These are phyloP conservation scores for Suillus plorans DNA, from an alignment of 768 basidiomycete genomes.

Conservation along the genomic window DNA sequence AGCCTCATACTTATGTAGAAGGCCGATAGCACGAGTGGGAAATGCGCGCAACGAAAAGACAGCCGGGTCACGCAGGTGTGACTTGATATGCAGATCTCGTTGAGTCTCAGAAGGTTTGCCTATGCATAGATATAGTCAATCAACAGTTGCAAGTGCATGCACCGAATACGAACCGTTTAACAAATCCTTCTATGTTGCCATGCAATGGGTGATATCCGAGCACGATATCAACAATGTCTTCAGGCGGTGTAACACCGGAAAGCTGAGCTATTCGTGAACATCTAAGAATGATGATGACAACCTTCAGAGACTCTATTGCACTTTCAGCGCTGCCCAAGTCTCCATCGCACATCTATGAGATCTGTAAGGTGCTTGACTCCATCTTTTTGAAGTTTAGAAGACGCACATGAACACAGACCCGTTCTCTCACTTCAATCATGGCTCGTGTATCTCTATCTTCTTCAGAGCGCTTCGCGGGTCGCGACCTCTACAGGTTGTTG, in stretches of 20 bases:
- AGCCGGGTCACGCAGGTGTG: slow-evolving; percentile 42
- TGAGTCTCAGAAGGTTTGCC: slow-evolving; percentile 51
- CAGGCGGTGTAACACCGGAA: slow-evolving; percentile 41
- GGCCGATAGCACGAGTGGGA: slow-evolving; percentile 59
- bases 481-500: slow-evolving; percentile 10
- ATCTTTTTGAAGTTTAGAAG: not conserved
- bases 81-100: slow-evolving; percentile 71
- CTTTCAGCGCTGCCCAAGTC: slow-evolving; percentile 52
- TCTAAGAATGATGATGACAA: slow-evolving; percentile 19
- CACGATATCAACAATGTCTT: slow-evolving; percentile 43
- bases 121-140: slow-evolving; percentile 12
- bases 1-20: slow-evolving; percentile 74
- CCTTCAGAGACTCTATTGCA: slow-evolving; percentile 55
- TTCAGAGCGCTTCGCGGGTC: slow-evolving; percentile 10
- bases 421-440: slow-evolving; percentile 16
- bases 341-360: slow-evolving; percentile 41
- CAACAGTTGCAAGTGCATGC: not conserved
- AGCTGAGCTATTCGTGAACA: slow-evolving; percentile 33
- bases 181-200: slow-evolving; percentile 46
- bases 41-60: slow-evolving; percentile 35
- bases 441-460: slow-evolving; percentile 12
- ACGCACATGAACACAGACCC: slow-evolving; percentile 49
- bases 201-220: slow-evolving; percentile 48
- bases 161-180: slow-evolving; percentile 40
- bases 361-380: slow-evolving; percentile 4